Conservation (phyloP, 495 filamentous ascomycete species). For the Daldinia concentrica region DNA sequence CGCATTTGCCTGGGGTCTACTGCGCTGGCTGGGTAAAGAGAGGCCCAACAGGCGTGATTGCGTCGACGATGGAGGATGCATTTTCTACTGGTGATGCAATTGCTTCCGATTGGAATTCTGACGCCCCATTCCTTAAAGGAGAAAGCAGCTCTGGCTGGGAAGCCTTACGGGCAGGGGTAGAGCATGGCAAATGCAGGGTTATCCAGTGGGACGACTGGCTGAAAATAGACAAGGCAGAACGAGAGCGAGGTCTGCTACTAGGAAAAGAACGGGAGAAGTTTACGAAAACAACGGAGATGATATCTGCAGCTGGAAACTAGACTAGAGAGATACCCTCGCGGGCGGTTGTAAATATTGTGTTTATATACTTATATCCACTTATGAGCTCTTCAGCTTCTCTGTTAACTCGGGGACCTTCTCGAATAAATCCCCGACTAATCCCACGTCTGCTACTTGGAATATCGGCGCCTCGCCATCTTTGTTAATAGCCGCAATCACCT, state of each 20-base stretch:
- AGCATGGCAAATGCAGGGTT: conserved; percentile 53
- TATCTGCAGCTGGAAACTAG: conserved; percentile 57
- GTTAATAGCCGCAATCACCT: conserved; percentile 99
- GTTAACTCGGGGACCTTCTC: conserved; percentile 95
- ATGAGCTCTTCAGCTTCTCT: conserved; percentile 83
- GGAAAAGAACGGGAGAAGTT: conserved; percentile 93
- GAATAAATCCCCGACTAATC: conserved; percentile 93
- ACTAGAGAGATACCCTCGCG: conserved; percentile 22
- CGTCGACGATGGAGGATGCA: conserved; percentile 94
- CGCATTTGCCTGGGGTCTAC: conserved; percentile 76
- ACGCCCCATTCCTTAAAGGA: conserved; percentile 58
- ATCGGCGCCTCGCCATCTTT: conserved; percentile 97
- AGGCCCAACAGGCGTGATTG: conserved; percentile 95
- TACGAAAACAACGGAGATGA: conserved; percentile 78
- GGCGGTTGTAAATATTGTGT: conserved; percentile 28
- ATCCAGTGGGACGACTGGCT: conserved; percentile 87
- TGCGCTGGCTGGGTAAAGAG: conserved; percentile 97
- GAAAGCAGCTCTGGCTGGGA: conserved; percentile 76
- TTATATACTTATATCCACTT: conserved; percentile 42
- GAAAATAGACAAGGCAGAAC: conserved; percentile 83
- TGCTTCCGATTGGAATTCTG: conserved; percentile 69
- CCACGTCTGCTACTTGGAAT: conserved; percentile 97
- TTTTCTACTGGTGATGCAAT: conserved; percentile 89
- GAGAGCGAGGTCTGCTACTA: conserved; percentile 64
- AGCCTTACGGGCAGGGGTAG: conserved; percentile 49